phyloP scores from a whole-genome alignment of 2,329 filamentous ascomycete species.

The Metarhizium guizhouense region DNA sequence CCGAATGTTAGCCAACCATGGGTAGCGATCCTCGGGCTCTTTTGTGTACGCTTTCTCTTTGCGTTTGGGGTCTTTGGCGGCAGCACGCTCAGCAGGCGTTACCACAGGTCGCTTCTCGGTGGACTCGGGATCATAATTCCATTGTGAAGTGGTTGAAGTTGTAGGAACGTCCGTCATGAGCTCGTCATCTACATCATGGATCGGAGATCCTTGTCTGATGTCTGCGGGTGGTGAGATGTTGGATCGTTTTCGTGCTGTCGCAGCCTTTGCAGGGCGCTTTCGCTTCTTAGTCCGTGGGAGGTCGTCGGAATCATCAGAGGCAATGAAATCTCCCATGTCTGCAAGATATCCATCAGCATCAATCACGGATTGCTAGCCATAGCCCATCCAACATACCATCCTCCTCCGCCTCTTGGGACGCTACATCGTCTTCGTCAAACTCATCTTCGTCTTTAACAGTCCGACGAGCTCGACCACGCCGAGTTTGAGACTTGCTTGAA shows the following conservation, averaged over 20 bases:
- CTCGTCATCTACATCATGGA: constrained; percentile 44
- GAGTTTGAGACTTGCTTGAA: constrained; percentile 28
- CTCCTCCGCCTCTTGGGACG: constrained; percentile 48
- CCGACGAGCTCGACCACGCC: constrained; percentile 40
- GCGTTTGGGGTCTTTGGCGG: constrained; percentile 22
- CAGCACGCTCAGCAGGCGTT: constrained; percentile 20
- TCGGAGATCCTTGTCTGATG: constrained; percentile 22
- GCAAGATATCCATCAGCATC: constrained; percentile 24
- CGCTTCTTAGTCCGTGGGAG: constrained; percentile 56
- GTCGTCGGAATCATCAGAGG: constrained; percentile 68
- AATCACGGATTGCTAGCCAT: background rate
- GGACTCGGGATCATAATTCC: constrained; percentile 55
- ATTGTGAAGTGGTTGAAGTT: constrained; percentile 70
- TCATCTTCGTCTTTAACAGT: constrained; percentile 61
- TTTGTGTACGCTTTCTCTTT: constrained; percentile 67
- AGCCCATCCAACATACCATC: constrained; percentile 38
- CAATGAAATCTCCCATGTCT: constrained; percentile 83
- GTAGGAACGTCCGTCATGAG: constrained; percentile 47
- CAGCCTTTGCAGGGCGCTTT: constrained; percentile 54
- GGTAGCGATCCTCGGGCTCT: constrained; percentile 78
- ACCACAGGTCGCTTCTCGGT: constrained; percentile 26
- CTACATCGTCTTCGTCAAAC: constrained; percentile 58
- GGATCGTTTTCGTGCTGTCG: constrained; percentile 52
- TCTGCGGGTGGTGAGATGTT: constrained; percentile 36
- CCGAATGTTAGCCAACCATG: constrained; percentile 78